These are phyloP conservation scores for Monilinia vaccinii-corymbosi DNA, from an alignment of 2,329 filamentous ascomycete genomes.

Conservation along the genomic window DNA sequence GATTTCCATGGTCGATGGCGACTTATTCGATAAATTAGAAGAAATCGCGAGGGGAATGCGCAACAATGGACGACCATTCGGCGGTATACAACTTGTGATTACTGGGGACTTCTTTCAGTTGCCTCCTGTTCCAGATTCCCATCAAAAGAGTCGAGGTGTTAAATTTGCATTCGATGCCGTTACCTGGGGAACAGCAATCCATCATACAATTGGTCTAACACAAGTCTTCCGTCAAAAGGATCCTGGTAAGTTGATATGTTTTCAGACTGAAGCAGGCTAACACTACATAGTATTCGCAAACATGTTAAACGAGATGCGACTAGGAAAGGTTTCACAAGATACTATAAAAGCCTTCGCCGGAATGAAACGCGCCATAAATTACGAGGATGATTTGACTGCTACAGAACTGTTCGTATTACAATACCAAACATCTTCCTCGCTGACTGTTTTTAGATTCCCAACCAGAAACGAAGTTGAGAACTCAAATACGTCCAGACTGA, in stretches of 20 bases:
- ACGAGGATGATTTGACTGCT: constrained; percentile 66
- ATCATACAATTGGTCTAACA: constrained; percentile 90
- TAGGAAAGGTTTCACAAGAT: constrained; percentile 68
- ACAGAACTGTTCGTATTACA: constrained; percentile 61
- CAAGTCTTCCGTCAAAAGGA: constrained; percentile 96
- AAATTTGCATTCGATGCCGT: constrained; percentile 91
- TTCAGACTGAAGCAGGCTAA: constrained; percentile 19
- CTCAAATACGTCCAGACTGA: constrained; percentile 70
- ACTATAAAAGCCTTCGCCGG: constrained; percentile 70
- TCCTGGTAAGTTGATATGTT: constrained; percentile 38
- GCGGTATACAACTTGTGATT: constrained; percentile 89
- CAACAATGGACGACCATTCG: constrained; percentile 88
- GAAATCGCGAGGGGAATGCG: constrained; percentile 75
- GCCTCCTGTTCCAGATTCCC: constrained; percentile 76
- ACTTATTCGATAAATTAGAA: constrained; percentile 93
- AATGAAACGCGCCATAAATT: constrained; percentile 61
- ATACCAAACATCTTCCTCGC: constrained; percentile 5
- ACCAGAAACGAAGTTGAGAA: constrained; percentile 82
- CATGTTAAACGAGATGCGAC: constrained; percentile 97
- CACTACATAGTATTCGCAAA: constrained; percentile 60
- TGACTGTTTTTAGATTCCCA: constrained; percentile 54
- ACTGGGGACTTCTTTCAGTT: constrained; percentile 98
- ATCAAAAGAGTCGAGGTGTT: constrained; percentile 46
- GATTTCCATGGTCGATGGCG: constrained; percentile 96
- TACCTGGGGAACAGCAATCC: constrained; percentile 86